Conservation (phyloP, 257 asterid genomes). For the Gentiana straminea region DNA sequence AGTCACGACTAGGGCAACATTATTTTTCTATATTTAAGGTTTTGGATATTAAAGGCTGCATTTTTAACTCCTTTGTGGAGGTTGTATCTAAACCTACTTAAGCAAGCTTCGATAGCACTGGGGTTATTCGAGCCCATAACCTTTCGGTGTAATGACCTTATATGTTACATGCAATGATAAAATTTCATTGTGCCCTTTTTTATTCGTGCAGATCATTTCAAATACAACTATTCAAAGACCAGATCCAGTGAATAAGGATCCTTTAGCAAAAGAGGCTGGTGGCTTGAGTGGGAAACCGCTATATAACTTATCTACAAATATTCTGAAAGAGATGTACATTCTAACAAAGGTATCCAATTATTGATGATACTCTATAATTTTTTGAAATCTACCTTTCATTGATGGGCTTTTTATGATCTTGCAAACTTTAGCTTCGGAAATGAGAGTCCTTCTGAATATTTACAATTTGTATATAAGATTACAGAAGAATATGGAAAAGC, state of each 20-base stretch:
- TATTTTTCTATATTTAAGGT: too few relatives aligned
- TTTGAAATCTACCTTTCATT: neutral
- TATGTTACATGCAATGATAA: neutral
- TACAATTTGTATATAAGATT: too few relatives aligned
- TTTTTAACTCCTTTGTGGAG: too few relatives aligned
- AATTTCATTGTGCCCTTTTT: neutral
- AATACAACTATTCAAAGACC: slow-evolving; percentile 93
- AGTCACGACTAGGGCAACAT: too few relatives aligned
- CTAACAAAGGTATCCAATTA: slow-evolving; percentile 69
- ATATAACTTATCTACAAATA: slow-evolving; percentile 50
- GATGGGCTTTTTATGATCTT: neutral
- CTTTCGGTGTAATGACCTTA: too few relatives aligned
- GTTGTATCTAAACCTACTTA: too few relatives aligned
- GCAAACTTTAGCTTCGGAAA: neutral
- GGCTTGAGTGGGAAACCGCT: slow-evolving; percentile 97
- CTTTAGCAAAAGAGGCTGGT: slow-evolving; percentile 70
- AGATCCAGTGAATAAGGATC: slow-evolving; percentile 40
- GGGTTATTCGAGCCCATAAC: too few relatives aligned
- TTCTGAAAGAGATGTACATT: slow-evolving; percentile 77
- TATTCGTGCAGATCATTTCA: slow-evolving; percentile 62
- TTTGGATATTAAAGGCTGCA: too few relatives aligned
- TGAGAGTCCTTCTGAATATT: too few relatives aligned
- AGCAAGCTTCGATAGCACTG: too few relatives aligned
- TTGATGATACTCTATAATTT: neutral
- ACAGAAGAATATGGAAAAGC: too few relatives aligned